A percentile compares a stretch with the other conserved stretches of the same genome.
Conservation (phyloP, 176 grass and related monocot genomes). For the Aegilops longissima region DNA sequence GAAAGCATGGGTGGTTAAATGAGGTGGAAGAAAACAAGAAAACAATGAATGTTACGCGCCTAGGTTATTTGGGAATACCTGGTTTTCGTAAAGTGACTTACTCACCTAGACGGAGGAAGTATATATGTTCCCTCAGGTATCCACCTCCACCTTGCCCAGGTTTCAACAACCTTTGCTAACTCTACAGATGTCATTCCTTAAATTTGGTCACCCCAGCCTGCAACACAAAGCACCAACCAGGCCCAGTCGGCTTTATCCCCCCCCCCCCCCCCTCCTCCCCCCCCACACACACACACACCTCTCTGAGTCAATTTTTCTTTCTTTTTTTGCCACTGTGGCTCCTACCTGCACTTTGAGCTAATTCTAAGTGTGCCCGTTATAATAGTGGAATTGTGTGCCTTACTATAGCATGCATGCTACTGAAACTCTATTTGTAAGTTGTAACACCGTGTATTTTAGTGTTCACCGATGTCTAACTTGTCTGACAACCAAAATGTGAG, state of each 20-base stretch:
- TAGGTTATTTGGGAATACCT: too few relatives aligned
- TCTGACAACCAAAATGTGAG: not conserved
- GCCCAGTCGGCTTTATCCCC: not conserved
- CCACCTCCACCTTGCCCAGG: not conserved
- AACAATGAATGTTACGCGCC: too few relatives aligned
- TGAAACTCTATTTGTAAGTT: too few relatives aligned
- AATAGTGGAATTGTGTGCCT: too few relatives aligned
- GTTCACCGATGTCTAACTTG: not conserved
- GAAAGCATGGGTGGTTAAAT: too few relatives aligned
- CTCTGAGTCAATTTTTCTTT: not conserved
- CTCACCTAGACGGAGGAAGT: too few relatives aligned
- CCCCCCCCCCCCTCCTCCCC: not conserved
- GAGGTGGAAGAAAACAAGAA: too few relatives aligned
- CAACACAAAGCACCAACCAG: not conserved
- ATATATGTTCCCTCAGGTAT: not conserved
- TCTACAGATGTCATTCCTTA: not conserved
- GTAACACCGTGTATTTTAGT: too few relatives aligned
- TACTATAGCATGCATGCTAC: too few relatives aligned
- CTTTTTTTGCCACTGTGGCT: not conserved
- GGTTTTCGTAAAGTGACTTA: too few relatives aligned
- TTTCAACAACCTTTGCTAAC: not conserved
- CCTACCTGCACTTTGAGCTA: not conserved
- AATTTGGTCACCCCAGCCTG: not conserved
- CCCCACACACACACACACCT: too few relatives aligned
- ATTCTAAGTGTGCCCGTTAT: too few relatives aligned